Percentiles rank a stretch among this genome's conserved stretches.
Evolutionary conservation across 2,329 filamentous ascomycete genomes (phyloP).

Genomic region (Xylariaceae sp.): DNA sequence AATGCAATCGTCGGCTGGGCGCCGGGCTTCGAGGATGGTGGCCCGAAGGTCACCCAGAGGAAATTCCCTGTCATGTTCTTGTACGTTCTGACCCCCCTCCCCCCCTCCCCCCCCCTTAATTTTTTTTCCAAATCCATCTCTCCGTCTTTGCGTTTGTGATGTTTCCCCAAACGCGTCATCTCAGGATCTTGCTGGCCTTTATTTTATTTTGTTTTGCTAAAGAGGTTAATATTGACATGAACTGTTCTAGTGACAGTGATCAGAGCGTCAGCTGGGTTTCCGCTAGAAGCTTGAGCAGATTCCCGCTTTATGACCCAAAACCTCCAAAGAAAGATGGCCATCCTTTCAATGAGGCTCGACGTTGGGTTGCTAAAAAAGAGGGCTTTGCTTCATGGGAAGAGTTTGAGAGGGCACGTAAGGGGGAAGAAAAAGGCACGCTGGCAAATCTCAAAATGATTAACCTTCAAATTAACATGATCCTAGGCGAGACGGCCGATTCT

Average conservation of each 20-base stretch:
- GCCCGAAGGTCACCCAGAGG: slow-evolving; percentile 41
- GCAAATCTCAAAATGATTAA: not conserved
- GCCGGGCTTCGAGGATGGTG: slow-evolving; percentile 46
- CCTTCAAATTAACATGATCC: not conserved
- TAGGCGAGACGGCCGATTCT: not conserved
- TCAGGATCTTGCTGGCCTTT: not conserved
- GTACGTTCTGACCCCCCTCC: slow-evolving; percentile 9
- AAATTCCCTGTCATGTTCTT: slow-evolving; percentile 51
- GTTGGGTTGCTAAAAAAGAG: slow-evolving; percentile 38
- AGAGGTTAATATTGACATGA: not conserved
- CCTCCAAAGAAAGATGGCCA: slow-evolving; percentile 25
- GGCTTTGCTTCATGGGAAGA: slow-evolving; percentile 37
- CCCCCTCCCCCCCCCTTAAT: not conserved
- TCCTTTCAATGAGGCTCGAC: slow-evolving; percentile 36
- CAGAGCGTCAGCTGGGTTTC: slow-evolving; percentile 37
- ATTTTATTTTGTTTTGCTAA: not conserved
- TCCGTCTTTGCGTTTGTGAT: not conserved
- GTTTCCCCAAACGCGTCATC: not conserved
- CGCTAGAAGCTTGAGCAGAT: slow-evolving; percentile 30
- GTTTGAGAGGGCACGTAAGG: slow-evolving; percentile 28
- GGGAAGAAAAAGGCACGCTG: slow-evolving; percentile 20
- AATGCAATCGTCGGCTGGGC: slow-evolving; percentile 46
- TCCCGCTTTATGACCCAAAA: slow-evolving; percentile 32
- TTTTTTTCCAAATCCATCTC: not conserved
- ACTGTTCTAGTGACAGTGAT: slow-evolving; percentile 33